Percentiles rank a stretch among this genome's conserved stretches.
Evolutionary conservation across 148 eudicot species (phyloP).

Genomic region (Dianthus caryophyllus): DNA sequence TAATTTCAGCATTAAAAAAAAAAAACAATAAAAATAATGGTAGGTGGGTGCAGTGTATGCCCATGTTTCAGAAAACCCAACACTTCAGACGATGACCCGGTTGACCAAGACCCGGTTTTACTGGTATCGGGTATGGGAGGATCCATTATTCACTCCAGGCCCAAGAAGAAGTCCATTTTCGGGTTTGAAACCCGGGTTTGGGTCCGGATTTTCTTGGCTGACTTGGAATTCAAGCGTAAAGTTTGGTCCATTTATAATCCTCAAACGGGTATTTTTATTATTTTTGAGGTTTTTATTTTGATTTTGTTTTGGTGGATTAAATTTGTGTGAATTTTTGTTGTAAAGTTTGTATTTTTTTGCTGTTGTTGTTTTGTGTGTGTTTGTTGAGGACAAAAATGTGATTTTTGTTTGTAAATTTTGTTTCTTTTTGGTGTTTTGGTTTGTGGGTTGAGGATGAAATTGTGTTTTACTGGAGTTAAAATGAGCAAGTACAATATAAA

Average conservation of each 20-base stretch:
- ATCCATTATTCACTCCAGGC: conserved; percentile 61
- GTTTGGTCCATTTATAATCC: conserved; percentile 79
- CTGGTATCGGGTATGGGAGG: conserved; percentile 71
- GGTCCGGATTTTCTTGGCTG: conserved; percentile 80
- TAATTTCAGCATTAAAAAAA: neutral
- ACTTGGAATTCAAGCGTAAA: conserved; percentile 70
- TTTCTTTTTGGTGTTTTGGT: neutral
- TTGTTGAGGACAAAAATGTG: no score
- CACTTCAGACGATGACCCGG: conserved; percentile 28
- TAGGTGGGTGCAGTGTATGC: conserved; percentile 32
- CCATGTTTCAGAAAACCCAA: conserved; percentile 36
- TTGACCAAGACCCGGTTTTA: conserved; percentile 63
- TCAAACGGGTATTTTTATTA: conserved; percentile 49
- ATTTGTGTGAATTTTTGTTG: no score
- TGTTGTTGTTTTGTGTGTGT: no score
- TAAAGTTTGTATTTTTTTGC: no score
- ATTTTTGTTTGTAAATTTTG: conserved; percentile 1
- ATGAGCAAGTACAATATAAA: no score
- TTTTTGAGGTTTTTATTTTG: no score
- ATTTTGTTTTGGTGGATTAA: no score
- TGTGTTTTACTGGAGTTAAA: no score
- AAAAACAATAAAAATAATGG: neutral
- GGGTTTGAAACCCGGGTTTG: conserved; percentile 73
- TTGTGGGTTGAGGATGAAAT: neutral
- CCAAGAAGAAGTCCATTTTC: conserved; percentile 40